Base-by-base conservation (phyloP, 371 early-diverging fungal species). In the Nosema muscidifuracis region DNA sequence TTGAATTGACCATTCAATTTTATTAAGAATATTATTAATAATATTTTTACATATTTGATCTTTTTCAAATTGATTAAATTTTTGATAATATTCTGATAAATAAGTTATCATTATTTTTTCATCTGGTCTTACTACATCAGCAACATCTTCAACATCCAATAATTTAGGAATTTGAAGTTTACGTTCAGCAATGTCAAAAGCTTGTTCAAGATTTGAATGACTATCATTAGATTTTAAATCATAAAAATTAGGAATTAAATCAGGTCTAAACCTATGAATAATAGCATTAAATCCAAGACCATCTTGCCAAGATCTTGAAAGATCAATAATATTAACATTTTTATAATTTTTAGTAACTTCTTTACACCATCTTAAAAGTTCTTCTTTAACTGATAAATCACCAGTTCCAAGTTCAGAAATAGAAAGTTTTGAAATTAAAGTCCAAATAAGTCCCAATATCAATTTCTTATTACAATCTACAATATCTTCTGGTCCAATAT, bases 41-140 rank as follows among this genome's bases (percentile, higher is more conserved):
- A 60, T 40, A 1, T 51, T 63, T n/a, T 67, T 62, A 31, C n/a
- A 15, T 22, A 4, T 40, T 16, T 38, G 44, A 34, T 71, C 53
- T 36, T 28, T 53, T 33, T 76, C 68, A 22, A 65, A 42, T 28
- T 65, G 57, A 16, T 50, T 57, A 50, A 80, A 73, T 28, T 64
- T 74, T 4, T 63, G 33, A 42, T 80, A 97, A 80, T 94, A 97
- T 82, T 92, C 90, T 9, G 94, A 92, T 13, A 95, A 92, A 78
- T 97, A 97, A 40, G 97, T 95, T 90, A 95, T 93, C 33, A 97
- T 87, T 2, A 94, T 94, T 34, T 89, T 87, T 71, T 94, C 93
- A 85, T 97, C 97, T 13, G 95, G 95, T 82, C 78, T 80, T 40
- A 77, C 79, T n/a, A 89, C 88, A 79, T 92, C 91, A 69, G 90